Base-by-base conservation (phyloP, 352 stramenopile genomes). In the Phytophthora meadii region DNA sequence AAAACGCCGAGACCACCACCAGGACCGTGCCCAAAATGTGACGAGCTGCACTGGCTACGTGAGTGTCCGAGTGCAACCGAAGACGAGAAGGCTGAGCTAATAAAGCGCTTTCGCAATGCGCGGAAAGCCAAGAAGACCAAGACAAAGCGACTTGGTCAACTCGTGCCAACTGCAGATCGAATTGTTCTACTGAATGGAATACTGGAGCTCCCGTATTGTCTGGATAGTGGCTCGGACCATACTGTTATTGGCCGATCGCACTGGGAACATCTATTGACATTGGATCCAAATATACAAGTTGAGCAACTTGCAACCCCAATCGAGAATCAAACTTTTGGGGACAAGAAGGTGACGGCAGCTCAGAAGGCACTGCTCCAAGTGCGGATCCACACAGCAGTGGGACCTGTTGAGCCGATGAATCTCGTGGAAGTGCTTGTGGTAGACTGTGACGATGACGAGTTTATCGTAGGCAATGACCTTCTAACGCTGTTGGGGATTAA, bases 391-490 rank as follows among this genome's bases (percentile, higher is more conserved):
- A 61, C 51, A 2, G 48, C 57, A 34, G 57, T 41, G 6, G 60
- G 51, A 17, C 51, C 25, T 1, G 51, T 65, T 0, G 32, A 55
- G 7, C 47, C 37, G n/a, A 47, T 47, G 40, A 14, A 47, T 34
- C 19, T 10, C 15, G 39, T 65, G 8, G 37, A 59, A 27, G 40
- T 48, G 1, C 7, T 58, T 0, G 22, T 59, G 1, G 41, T 59
- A n/a, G 39, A 47, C 22, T 24, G 28, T 7, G 30, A 68, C 5
- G 49, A 62, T 10, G 41, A 56, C 12, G 61, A 70, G 14, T 61
- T 68, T 36, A 60, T 68, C 47, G 22, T 68, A 28, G 61, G 54
- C 22, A 44, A 53, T 25, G 61, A 70, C 19, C 25, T 64, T 3
- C 19, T 70, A 4, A 36, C 12, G 1, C 15, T 54, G n/a, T 15